phyloP scores from a whole-genome alignment of 495 filamentous ascomycete genomes.

The Beverwykella pulmonaria region DNA sequence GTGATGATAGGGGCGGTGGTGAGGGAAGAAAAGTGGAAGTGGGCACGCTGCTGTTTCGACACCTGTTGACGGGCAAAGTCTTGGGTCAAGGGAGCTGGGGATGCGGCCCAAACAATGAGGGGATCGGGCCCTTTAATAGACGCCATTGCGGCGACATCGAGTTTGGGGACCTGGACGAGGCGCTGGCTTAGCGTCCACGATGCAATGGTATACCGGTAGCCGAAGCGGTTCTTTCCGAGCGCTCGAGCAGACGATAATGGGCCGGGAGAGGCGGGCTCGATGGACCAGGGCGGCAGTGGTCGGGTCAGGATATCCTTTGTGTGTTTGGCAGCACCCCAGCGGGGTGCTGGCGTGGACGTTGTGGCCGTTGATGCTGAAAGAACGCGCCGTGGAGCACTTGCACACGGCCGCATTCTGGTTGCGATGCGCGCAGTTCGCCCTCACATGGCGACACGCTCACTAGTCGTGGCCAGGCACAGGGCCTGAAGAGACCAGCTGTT shows the following conservation, averaged over 20 bases:
- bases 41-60: constrained; percentile 62
- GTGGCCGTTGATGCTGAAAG: background rate
- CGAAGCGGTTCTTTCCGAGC: constrained; percentile 5
- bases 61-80: constrained; percentile 64
- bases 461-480: background rate
- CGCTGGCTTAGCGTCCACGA: constrained; percentile 6
- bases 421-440: background rate
- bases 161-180: constrained; percentile 13
- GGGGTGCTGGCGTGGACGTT: background rate
- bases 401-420: background rate
- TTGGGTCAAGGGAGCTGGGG: constrained; percentile 56
- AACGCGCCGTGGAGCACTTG: background rate
- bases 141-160: constrained; percentile 25
- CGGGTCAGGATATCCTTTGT: background rate
- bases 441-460: background rate
- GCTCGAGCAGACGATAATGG: constrained; percentile 4
- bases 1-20: constrained; percentile 53
- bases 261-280: background rate
- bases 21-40: constrained; percentile 66
- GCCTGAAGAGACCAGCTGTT: background rate
- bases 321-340: background rate
- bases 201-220: constrained; percentile 12
- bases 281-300: background rate
- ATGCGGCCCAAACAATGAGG: constrained; percentile 51
- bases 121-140: constrained; percentile 41